Conservation (phyloP, 2,329 filamentous ascomycete species). For the Cladosporium cucumerinum region DNA sequence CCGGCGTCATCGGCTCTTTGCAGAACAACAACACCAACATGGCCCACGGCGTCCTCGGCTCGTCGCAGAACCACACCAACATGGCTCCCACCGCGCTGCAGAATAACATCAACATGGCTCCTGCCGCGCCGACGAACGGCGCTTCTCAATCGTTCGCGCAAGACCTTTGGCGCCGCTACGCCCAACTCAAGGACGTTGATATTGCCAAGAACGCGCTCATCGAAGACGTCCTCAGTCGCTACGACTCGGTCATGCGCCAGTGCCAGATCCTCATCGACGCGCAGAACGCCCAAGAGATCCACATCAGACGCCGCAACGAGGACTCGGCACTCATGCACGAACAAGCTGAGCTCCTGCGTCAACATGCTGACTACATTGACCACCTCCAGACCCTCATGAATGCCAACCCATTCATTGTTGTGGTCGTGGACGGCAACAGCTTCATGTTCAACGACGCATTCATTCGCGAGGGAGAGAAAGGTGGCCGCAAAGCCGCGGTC, state of each 20-base stretch:
- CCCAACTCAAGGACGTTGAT: constrained; percentile 32
- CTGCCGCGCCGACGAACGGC: not conserved
- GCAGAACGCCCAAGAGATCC: constrained; percentile 28
- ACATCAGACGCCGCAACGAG: not conserved
- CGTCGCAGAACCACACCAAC: too few relatives aligned
- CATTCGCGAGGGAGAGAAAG: constrained; percentile 42
- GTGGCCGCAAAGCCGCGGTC: constrained; percentile 55
- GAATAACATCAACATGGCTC: not conserved
- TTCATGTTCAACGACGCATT: constrained; percentile 42
- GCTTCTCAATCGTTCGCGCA: not conserved
- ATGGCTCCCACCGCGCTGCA: too few relatives aligned
- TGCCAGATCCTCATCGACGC: constrained; percentile 30
- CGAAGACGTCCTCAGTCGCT: constrained; percentile 41
- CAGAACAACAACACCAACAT: not conserved
- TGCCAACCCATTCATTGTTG: constrained; percentile 56
- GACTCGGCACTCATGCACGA: constrained; percentile 23
- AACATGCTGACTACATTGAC: constrained; percentile 21
- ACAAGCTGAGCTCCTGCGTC: constrained; percentile 28
- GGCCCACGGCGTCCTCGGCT: too few relatives aligned
- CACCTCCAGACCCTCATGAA: constrained; percentile 31
- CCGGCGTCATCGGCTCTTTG: not conserved
- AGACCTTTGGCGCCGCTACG: constrained; percentile 32
- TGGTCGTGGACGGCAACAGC: constrained; percentile 61
- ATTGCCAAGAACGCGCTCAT: constrained; percentile 35
- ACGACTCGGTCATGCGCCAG: constrained; percentile 37